A percentile compares a stretch with the other conserved stretches of the same genome.
Evolutionary conservation across 306 rosid genomes (phyloP).

Genomic region (Cyclanthera cordifolia): DNA sequence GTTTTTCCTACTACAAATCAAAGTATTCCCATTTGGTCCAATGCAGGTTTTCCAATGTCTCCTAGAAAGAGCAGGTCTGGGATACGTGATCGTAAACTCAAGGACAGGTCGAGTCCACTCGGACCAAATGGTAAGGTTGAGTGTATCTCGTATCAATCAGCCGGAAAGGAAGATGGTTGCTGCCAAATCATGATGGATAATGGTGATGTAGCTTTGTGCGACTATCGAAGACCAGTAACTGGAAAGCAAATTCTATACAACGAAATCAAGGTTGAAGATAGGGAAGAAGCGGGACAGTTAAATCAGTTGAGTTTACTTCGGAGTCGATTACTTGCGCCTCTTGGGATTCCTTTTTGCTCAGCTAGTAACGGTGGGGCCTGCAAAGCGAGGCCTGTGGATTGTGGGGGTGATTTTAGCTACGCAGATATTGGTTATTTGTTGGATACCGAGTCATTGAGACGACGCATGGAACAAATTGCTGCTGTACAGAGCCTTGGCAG

Average conservation of each 20-base stretch:
- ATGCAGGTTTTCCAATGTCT: slow-evolving; percentile 65
- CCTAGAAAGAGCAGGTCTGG: slow-evolving; percentile 58
- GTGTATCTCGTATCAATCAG: slow-evolving; percentile 33
- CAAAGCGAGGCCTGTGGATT: slow-evolving; percentile 47
- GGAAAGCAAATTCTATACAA: slow-evolving; percentile 34
- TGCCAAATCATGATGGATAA: slow-evolving; percentile 47
- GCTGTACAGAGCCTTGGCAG: slow-evolving; percentile 77
- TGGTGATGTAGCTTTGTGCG: slow-evolving; percentile 54
- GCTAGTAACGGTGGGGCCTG: slow-evolving; percentile 87
- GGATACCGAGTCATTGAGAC: slow-evolving; percentile 54
- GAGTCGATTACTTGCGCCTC: slow-evolving; percentile 71
- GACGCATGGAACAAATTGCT: slow-evolving; percentile 89
- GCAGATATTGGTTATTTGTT: slow-evolving; percentile 56
- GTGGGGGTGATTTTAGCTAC: slow-evolving; percentile 42
- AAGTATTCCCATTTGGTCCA: slow-evolving; percentile 57
- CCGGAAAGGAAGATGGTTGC: slow-evolving; percentile 44
- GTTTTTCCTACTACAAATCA: slow-evolving; percentile 42
- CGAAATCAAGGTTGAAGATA: slow-evolving; percentile 37
- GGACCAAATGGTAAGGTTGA: slow-evolving; percentile 88
- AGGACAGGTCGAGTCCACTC: slow-evolving; percentile 86
- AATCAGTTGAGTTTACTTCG: slow-evolving; percentile 33
- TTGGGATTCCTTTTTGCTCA: slow-evolving; percentile 82
- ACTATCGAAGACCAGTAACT: slow-evolving; percentile 64
- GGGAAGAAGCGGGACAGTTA: slow-evolving; percentile 51
- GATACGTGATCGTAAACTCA: slow-evolving; percentile 54